A percentile compares a stretch with the other conserved stretches of the same genome.
Conservation (phyloP, 2,329 filamentous ascomycete genomes). For the Podosphaera fusca region DNA sequence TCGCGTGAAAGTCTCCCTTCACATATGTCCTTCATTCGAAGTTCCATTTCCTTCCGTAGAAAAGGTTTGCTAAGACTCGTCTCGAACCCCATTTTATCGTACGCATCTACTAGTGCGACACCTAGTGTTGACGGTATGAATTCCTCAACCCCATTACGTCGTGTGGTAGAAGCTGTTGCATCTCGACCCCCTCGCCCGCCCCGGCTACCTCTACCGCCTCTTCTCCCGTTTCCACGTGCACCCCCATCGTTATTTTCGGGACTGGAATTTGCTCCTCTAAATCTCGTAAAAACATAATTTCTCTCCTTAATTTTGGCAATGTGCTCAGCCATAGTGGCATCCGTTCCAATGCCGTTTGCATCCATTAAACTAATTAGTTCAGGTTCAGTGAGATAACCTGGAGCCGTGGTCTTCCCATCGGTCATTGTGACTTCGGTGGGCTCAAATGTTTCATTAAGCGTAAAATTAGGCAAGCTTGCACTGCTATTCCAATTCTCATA, state of each 20-base stretch:
- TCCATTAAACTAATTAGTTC: conserved; percentile 95
- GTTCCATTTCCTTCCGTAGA: conserved; percentile 89
- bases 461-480: conserved; percentile 57
- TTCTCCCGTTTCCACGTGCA: conserved; percentile 19
- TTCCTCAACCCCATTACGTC: conserved; percentile 39
- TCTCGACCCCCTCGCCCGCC: conserved; percentile 21
- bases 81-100: conserved; percentile 82
- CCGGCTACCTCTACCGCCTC: conserved; percentile 21
- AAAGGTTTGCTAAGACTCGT: conserved; percentile 90
- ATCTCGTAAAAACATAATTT: conserved; percentile 54
- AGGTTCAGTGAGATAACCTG: conserved; percentile 76
- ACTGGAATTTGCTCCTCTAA: conserved; percentile 19
- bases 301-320: conserved; percentile 87
- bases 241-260: conserved; percentile 1
- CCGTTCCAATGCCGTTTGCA: conserved; percentile 91
- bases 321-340: conserved; percentile 97
- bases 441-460: conserved; percentile 58
- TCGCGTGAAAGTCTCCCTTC: conserved; percentile 56
- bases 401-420: conserved; percentile 73
- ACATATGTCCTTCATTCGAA: conserved; percentile 92
- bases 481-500: conserved; percentile 95
- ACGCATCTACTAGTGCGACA: conserved; percentile 78
- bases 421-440: conserved; percentile 74
- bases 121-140: conserved; percentile 86
- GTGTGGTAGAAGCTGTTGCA: conserved; percentile 14